Evolutionary conservation across 768 basidiomycete species (phyloP).

Genomic region (Leccinum boreale): DNA sequence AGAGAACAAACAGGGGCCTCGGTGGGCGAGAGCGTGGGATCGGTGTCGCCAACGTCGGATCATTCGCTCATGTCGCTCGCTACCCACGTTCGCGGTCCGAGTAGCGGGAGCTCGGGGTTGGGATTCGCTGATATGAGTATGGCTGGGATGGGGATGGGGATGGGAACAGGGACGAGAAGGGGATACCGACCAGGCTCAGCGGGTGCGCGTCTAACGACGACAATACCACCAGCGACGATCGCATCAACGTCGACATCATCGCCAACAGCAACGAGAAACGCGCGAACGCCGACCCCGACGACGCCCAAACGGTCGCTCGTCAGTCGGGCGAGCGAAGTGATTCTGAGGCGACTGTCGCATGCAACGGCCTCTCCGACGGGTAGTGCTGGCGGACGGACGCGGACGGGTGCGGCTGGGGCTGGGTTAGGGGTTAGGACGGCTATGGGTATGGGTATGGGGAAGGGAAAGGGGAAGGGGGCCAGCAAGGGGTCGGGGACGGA

Average conservation of each 20-base stretch:
- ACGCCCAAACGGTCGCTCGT: not conserved
- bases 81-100: conserved; percentile 3
- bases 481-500: no score
- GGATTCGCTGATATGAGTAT: no score
- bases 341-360: conserved; percentile 23
- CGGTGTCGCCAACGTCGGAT: conserved; percentile 8
- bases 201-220: conserved; percentile 20
- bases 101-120: not conserved
- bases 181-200: conserved; percentile 23
- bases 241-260: no score
- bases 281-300: not conserved
- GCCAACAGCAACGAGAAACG: not conserved
- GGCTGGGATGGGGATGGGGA: no score
- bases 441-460: no score
- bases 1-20: not conserved
- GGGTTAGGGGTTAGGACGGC: no score
- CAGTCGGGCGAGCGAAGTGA: conserved; percentile 22
- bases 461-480: no score
- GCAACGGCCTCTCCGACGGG: not conserved
- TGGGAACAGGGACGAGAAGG: no score
- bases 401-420: no score
- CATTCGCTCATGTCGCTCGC: conserved; percentile 17
- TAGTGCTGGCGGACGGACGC: no score
- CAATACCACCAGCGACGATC: not conserved
- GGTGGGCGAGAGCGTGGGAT: no score